phyloP scores from a whole-genome alignment of 371 early-diverging fungal genomes.

The Caulochytrium protostelioides region DNA sequence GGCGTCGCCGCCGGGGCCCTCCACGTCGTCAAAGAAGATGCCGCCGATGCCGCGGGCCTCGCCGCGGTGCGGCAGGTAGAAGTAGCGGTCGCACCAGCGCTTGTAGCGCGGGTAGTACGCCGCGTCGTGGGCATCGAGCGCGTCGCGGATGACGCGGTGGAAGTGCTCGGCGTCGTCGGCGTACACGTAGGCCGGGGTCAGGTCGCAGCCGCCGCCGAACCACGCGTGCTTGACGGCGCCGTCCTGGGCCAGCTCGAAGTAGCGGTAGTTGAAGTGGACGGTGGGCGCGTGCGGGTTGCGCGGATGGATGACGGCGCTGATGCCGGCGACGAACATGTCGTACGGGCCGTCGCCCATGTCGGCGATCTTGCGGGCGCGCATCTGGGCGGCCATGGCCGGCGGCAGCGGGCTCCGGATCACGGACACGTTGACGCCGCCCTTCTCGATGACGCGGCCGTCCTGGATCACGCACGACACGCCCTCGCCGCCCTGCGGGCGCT shows the following conservation, averaged over 20 bases:
- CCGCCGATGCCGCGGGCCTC: constrained; percentile 31
- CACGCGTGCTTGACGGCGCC: constrained; percentile 3
- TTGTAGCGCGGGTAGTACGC: constrained; percentile 26
- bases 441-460: constrained; percentile 75
- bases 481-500: constrained; percentile 57
- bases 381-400: constrained; percentile 14
- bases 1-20: constrained; percentile 5
- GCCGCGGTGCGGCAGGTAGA: constrained; percentile 19
- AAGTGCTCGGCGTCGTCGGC: constrained; percentile 30
- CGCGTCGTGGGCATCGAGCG: constrained; percentile 23
- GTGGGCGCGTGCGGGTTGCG: constrained; percentile 89
- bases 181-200: constrained; percentile 25
- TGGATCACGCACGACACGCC: constrained; percentile 82
- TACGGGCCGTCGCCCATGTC: constrained; percentile 8
- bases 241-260: constrained; percentile 51
- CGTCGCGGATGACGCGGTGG: constrained; percentile 21
- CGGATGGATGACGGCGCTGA: constrained; percentile 81
- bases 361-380: constrained; percentile 14
- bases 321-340: constrained; percentile 66
- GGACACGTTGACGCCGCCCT: constrained; percentile 63
- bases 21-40: constrained; percentile 30
- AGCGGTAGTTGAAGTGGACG: constrained; percentile 86
- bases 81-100: constrained; percentile 33
- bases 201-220: constrained; percentile 28
- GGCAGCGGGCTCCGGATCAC: constrained; percentile 15